Conservation (phyloP, 768 basidiomycete genomes). For the Podaxis sp. region DNA sequence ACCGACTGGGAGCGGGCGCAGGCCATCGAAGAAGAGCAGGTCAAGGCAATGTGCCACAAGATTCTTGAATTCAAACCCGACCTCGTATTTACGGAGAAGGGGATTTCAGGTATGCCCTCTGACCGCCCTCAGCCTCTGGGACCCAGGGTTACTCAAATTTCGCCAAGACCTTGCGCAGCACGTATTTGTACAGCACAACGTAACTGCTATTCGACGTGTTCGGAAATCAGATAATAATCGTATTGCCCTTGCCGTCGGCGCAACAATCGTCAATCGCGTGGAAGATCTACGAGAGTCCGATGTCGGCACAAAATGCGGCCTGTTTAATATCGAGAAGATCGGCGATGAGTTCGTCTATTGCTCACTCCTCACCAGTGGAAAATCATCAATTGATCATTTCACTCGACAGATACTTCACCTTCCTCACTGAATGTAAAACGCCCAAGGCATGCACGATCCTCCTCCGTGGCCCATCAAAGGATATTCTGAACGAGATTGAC, state of each 20-base stretch:
- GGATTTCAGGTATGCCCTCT: constrained; percentile 75
- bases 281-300: constrained; percentile 93
- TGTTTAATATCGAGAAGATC: constrained; percentile 97
- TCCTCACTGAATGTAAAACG: constrained; percentile 84
- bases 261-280: constrained; percentile 94
- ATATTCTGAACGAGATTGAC: constrained; percentile 97
- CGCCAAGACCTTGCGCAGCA: constrained; percentile 86
- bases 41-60: constrained; percentile 80
- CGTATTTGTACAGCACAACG: constrained; percentile 79
- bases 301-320: constrained; percentile 88
- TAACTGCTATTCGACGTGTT: constrained; percentile 95
- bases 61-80: constrained; percentile 95
- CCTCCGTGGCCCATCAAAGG: constrained; percentile 96
- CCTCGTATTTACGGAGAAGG: constrained; percentile 96
- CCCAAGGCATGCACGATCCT: constrained; percentile 99
- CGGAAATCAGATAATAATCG: constrained; percentile 99
- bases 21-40: constrained; percentile 96
- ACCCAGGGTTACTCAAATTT: background rate
- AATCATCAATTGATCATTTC: background rate
- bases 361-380: constrained; percentile 13
- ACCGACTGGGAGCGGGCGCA: constrained; percentile 90
- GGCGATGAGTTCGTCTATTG: constrained; percentile 77
- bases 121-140: background rate
- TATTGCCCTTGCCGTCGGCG: constrained; percentile 92
- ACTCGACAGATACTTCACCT: constrained; percentile 82